Evolutionary conservation across 208 protist genomes (phyloP).

Genomic region (Tritrichomonas foetus): DNA sequence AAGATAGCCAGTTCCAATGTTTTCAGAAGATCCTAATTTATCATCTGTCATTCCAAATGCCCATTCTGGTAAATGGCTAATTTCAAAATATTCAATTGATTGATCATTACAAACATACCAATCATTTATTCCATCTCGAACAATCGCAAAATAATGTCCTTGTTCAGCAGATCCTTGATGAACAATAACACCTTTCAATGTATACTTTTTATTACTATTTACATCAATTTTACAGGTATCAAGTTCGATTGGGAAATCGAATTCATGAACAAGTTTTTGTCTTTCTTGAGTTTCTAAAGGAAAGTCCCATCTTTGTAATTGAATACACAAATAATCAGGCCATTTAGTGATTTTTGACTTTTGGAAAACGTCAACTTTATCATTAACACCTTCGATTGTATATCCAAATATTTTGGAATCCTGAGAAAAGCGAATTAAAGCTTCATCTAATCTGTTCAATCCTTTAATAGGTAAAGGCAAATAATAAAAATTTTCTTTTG

Average conservation of each 20-base stretch:
- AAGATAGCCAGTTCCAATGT: neutral
- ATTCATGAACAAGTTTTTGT: neutral
- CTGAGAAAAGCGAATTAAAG: neutral
- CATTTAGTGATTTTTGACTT: neutral
- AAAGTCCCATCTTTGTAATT: constrained; percentile 9
- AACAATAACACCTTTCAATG: neutral
- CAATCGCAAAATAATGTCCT: neutral
- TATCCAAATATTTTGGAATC: neutral
- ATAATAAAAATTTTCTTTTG: neutral
- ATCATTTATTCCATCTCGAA: neutral
- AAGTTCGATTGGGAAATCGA: neutral
- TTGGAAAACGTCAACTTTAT: neutral
- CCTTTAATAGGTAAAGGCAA: neutral
- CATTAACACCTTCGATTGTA: neutral
- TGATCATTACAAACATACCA: constrained; percentile 13
- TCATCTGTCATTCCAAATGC: neutral
- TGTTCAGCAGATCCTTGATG: neutral
- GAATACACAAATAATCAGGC: neutral
- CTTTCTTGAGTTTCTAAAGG: neutral
- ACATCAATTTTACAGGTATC: neutral
- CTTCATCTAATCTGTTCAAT: neutral
- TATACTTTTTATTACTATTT: neutral
- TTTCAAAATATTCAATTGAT: neutral
- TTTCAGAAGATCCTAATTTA: neutral
- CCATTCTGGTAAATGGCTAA: neutral